Evolutionary conservation across 257 asterid species (phyloP).

Genomic region (Solanum lycopersicoides): DNA sequence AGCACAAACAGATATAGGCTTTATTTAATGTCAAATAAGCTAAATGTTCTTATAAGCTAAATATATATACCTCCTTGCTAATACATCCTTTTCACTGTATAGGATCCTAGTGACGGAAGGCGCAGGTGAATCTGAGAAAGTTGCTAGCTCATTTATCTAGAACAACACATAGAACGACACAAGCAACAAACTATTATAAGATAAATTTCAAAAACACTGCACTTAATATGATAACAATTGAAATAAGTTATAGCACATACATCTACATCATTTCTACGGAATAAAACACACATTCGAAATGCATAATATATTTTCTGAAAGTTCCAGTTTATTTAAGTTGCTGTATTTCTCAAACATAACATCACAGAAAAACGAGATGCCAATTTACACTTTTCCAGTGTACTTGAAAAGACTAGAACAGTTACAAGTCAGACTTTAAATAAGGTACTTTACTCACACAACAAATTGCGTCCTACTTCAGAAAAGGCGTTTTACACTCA

Average conservation of each 20-base stretch:
- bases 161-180: too few relatives aligned
- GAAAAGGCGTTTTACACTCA: neutral
- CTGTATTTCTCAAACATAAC: neutral
- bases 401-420: neutral
- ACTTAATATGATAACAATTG: neutral
- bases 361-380: neutral
- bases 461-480: neutral
- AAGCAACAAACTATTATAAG: neutral
- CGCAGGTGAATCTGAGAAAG: conserved; percentile 76
- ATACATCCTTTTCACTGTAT: conserved; percentile 82
- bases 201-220: too few relatives aligned
- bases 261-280: neutral
- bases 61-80: conserved; percentile 54
- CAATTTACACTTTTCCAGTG: neutral
- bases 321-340: neutral
- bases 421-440: too few relatives aligned
- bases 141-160: conserved; percentile 81
- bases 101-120: conserved; percentile 89
- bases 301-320: neutral
- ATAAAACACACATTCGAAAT: neutral
- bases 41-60: neutral
- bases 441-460: neutral
- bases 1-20: neutral
- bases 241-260: neutral
- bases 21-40: neutral